Percentiles rank a stretch among this genome's conserved stretches.
Conservation (phyloP, 2,329 filamentous ascomycete genomes). For the Balansia obtecta region DNA sequence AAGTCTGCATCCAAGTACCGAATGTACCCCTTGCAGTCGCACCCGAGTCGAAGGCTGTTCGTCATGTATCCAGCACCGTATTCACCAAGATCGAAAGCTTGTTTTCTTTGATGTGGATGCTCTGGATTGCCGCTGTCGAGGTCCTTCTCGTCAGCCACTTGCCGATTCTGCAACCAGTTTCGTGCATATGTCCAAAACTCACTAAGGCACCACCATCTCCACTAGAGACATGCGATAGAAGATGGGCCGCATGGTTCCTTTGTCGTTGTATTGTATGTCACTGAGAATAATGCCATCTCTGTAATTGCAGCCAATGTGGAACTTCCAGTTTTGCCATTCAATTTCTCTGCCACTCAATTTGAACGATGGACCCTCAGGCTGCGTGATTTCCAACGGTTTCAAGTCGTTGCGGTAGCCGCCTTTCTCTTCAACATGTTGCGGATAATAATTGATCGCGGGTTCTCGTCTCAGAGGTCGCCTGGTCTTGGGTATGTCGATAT, state of each 20-base stretch:
- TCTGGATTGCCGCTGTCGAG: slow-evolving; percentile 53
- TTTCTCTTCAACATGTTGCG: slow-evolving; percentile 55
- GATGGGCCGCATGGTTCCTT: slow-evolving; percentile 60
- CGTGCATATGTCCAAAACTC: slow-evolving; percentile 11
- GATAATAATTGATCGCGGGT: slow-evolving; percentile 68
- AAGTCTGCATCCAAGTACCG: slow-evolving; percentile 86
- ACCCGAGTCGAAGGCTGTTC: slow-evolving; percentile 63
- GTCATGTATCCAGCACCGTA: slow-evolving; percentile 78
- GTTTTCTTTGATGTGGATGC: slow-evolving; percentile 67
- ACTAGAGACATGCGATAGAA: slow-evolving; percentile 84
- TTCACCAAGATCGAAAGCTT: slow-evolving; percentile 71
- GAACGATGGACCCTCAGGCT: slow-evolving; percentile 84
- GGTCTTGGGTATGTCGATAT: slow-evolving; percentile 47
- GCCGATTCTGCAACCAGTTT: not conserved
- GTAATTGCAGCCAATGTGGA: slow-evolving; percentile 71
- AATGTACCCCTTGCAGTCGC: slow-evolving; percentile 82
- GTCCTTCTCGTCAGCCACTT: not conserved
- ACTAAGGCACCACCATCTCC: slow-evolving; percentile 88
- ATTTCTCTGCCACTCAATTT: slow-evolving; percentile 60
- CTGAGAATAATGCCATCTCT: slow-evolving; percentile 57
- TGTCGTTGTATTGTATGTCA: slow-evolving; percentile 83
- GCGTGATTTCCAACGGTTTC: slow-evolving; percentile 79
- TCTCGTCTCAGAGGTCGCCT: slow-evolving; percentile 63
- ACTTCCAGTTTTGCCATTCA: slow-evolving; percentile 86
- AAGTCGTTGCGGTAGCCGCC: slow-evolving; percentile 68